phyloP scores from a whole-genome alignment of 2,329 filamentous ascomycete genomes.

The Blastomyces silverae region DNA sequence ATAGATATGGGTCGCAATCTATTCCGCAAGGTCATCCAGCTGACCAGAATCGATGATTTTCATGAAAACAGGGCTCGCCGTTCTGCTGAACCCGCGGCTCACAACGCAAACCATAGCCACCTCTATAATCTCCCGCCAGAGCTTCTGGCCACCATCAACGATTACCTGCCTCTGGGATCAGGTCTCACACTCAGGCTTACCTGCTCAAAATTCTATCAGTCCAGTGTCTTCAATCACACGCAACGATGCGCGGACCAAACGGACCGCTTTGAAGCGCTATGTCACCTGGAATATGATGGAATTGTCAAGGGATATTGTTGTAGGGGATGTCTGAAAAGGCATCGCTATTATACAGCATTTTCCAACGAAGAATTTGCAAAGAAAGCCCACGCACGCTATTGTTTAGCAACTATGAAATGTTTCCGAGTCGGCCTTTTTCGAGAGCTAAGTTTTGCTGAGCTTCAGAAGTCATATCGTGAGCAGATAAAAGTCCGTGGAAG shows the following conservation, averaged over 20 bases:
- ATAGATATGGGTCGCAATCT: conserved; percentile 12
- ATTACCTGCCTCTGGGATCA: conserved; percentile 10
- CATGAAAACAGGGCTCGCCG: background rate
- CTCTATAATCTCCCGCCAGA: conserved; percentile 7
- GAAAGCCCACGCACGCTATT: conserved; percentile 4
- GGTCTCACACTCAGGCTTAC: conserved; percentile 6
- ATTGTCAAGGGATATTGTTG: conserved; percentile 7
- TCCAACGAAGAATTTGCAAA: conserved; percentile 13
- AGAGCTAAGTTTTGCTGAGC: conserved; percentile 12
- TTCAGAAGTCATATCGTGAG: conserved; percentile 6
- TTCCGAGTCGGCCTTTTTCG: conserved; percentile 6
- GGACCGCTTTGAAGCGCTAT: conserved; percentile 11
- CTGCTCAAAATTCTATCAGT: conserved; percentile 11
- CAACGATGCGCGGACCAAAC: background rate
- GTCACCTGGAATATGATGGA: conserved; percentile 7
- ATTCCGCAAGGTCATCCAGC: conserved; percentile 6
- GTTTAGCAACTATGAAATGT: conserved; percentile 11
- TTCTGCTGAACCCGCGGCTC: conserved; percentile 8
- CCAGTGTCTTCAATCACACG: conserved; percentile 10
- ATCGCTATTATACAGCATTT: conserved; percentile 11
- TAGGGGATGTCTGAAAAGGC: conserved; percentile 12
- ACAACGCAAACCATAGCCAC: background rate
- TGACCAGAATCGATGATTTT: conserved; percentile 7
- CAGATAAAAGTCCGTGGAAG: background rate
- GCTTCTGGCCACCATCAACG: conserved; percentile 11